Percentiles rank a stretch among this genome's conserved stretches.
Conservation (phyloP, 371 early-diverging fungal genomes). For the Rhizopus microsporus region DNA sequence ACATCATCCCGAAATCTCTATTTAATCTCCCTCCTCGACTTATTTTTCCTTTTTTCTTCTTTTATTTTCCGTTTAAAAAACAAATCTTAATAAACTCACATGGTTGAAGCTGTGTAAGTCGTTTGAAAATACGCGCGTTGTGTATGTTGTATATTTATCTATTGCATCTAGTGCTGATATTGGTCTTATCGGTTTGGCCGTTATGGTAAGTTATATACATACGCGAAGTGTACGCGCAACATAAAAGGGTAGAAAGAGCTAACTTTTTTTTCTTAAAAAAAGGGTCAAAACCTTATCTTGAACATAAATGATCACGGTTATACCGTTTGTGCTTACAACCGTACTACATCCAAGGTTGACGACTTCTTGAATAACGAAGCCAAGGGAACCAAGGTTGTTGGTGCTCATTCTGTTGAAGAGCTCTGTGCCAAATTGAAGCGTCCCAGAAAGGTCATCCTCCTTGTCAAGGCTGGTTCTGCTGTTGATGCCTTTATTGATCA, state of each 20-base stretch:
- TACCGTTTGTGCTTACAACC: constrained; percentile 94
- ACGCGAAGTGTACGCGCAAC: background rate
- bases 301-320: constrained; percentile 98
- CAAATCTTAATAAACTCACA: constrained; percentile 12
- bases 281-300: constrained; percentile 97
- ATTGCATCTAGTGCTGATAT: constrained; percentile 85
- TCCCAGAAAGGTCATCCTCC: constrained; percentile 95
- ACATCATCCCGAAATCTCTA: constrained; percentile 7
- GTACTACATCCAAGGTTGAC: constrained; percentile 95
- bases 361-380: constrained; percentile 94
- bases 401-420: constrained; percentile 92
- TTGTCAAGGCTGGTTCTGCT: constrained; percentile 96
- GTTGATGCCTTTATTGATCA: constrained; percentile 96
- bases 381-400: constrained; percentile 94
- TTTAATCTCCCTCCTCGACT: constrained; percentile 1
- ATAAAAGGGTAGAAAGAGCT: background rate
- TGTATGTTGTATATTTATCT: background rate
- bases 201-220: constrained; percentile 81
- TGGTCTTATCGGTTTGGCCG: constrained; percentile 99
- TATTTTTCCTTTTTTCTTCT: background rate
- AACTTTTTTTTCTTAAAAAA: background rate
- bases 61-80: background rate
- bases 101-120: constrained; percentile 35
- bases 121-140: background rate
- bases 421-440: constrained; percentile 90